These are phyloP conservation scores for Jaminaea rosea DNA, from an alignment of 1,284 basidiomycete genomes.

Conservation along the genomic window DNA sequence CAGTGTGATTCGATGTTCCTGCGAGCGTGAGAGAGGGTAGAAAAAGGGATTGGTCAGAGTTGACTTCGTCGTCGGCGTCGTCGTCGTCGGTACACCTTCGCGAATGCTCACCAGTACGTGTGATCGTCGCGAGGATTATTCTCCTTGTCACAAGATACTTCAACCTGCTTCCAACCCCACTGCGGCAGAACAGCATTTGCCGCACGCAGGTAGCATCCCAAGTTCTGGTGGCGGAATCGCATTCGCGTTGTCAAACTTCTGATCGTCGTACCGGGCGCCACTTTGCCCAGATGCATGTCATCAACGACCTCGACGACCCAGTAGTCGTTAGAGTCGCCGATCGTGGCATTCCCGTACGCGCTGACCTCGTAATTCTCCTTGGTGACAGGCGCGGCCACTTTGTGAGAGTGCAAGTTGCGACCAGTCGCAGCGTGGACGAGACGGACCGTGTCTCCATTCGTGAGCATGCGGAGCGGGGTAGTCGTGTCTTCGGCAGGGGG, in stretches of 20 bases:
- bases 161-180: slow-evolving; percentile 99
- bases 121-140: slow-evolving; percentile 73
- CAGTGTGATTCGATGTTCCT: slow-evolving; percentile 95
- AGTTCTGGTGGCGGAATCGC: slow-evolving; percentile 66
- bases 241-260: slow-evolving; percentile 83
- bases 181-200: slow-evolving; percentile 82
- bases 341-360: slow-evolving; percentile 75
- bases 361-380: slow-evolving; percentile 88
- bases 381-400: slow-evolving; percentile 74
- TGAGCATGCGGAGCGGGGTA: slow-evolving; percentile 56
- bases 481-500: slow-evolving; percentile 2
- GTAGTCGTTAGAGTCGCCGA: slow-evolving; percentile 80
- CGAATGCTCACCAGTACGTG: slow-evolving; percentile 96
- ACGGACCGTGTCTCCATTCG: slow-evolving; percentile 69
- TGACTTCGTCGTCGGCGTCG: too few relatives aligned
- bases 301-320: slow-evolving; percentile 93
- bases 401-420: slow-evolving; percentile 88
- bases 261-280: slow-evolving; percentile 57
- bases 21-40: too few relatives aligned
- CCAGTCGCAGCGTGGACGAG: slow-evolving; percentile 72
- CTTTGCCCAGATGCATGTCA: slow-evolving; percentile 55
- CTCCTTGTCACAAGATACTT: slow-evolving; percentile 85
- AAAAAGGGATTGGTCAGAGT: too few relatives aligned
- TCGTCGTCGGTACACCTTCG: too few relatives aligned
- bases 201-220: slow-evolving; percentile 67